A percentile compares a stretch with the other conserved stretches of the same genome.
phyloP scores from a whole-genome alignment of 441 rosid genomes.

The Syzygium malaccense region DNA sequence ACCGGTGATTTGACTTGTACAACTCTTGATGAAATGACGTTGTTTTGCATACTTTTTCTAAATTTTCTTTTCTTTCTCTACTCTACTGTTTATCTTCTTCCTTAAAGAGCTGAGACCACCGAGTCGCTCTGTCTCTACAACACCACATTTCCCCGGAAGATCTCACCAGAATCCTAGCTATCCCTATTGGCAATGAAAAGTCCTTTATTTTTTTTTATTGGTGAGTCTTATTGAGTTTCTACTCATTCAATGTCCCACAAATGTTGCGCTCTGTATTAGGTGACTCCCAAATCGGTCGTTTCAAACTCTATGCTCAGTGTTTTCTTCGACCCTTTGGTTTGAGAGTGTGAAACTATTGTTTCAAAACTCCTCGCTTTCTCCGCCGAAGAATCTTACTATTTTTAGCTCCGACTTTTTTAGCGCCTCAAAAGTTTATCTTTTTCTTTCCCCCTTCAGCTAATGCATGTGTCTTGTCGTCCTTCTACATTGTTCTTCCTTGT shows the following conservation, averaged over 20 bases:
- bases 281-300: neutral
- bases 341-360: neutral
- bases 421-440: accelerated
- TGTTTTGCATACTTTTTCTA: neutral
- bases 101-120: neutral
- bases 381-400: neutral
- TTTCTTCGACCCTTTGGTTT: neutral
- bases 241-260: neutral
- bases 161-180: neutral
- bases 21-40: neutral
- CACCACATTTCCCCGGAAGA: neutral
- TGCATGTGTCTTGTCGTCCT: accelerated
- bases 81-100: neutral
- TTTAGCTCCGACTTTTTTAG: no score
- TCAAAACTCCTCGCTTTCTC: neutral
- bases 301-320: neutral
- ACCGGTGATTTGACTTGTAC: accelerated
- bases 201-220: neutral
- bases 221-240: neutral
- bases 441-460: neutral
- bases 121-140: neutral
- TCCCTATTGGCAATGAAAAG: neutral
- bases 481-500: accelerated
- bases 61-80: neutral
- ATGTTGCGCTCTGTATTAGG: neutral